phyloP scores from a whole-genome alignment of 2,329 filamentous ascomycete genomes.

The Colletotrichum sp. region DNA sequence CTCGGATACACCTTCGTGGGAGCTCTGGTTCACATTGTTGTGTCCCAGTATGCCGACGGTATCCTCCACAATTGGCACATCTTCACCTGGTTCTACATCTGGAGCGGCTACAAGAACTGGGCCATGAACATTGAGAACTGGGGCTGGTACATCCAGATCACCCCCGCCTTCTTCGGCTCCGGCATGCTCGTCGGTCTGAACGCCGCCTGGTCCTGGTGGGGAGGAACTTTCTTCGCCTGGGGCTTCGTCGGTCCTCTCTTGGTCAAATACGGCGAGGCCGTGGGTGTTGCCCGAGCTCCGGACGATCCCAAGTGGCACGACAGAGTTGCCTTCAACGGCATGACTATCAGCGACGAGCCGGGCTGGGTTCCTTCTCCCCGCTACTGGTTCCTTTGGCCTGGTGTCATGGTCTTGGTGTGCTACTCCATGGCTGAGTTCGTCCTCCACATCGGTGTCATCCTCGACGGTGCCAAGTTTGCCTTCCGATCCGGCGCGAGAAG shows the following conservation, averaged over 20 bases:
- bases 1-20: constrained; percentile 54
- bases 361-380: constrained; percentile 39
- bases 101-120: constrained; percentile 54
- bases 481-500: constrained; percentile 31
- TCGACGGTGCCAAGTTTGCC: constrained; percentile 38
- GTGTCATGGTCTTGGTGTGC: constrained; percentile 46
- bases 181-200: constrained; percentile 55
- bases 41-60: constrained; percentile 63
- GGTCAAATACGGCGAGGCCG: constrained; percentile 54
- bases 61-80: constrained; percentile 65
- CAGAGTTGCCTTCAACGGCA: constrained; percentile 32
- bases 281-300: constrained; percentile 42
- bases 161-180: constrained; percentile 65
- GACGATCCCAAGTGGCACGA: constrained; percentile 32
- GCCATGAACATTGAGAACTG: constrained; percentile 63
- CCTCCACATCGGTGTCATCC: constrained; percentile 42
- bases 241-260: constrained; percentile 53
- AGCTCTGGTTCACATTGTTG: constrained; percentile 58
- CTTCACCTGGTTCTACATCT: constrained; percentile 59
- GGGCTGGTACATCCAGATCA: constrained; percentile 66
- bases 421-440: constrained; percentile 46
- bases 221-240: constrained; percentile 62
- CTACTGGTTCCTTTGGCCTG: constrained; percentile 49
- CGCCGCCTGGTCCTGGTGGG: constrained; percentile 61
- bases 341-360: constrained; percentile 30